Evolutionary conservation across 306 rosid genomes (phyloP), one percentile per base, ranked within the genome.

Genomic region (Rosa persica): DNA sequence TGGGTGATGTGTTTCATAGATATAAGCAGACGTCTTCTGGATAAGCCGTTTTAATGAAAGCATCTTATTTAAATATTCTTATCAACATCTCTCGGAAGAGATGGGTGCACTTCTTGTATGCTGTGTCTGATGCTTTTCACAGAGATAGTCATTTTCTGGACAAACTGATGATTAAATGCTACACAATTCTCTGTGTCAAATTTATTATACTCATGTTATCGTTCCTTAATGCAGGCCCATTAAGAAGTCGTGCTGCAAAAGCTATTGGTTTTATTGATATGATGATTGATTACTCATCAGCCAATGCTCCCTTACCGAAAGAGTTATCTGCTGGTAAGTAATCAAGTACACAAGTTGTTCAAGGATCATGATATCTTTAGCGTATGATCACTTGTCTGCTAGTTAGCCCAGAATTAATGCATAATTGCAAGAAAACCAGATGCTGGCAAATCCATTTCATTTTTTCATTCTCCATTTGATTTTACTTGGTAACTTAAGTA

Each of bases 181-280:
- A 30, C 66, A 12, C 23, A n/a, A 30, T 51, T 36, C 34, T 36
- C 48, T 52, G 15, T 3, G 42, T 74, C 55, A 43, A 39, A 23
- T 52, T 38, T 55, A 30, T 38, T 13, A 16, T 73, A 30, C 15
- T 72, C 5, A 68, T 68, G 52, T 38, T 70, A 3, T 25, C n/a
- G 40, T 46, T 40, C 51, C 54, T 65, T 19, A 27, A 8, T 38
- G 60, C 82, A 94, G 98, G 98, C 57, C 98, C 98, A 17, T 81
- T 94, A 11, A 87, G 98, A 85, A 94, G 98, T 74, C 98, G 98
- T 67, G 98, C 98, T 2, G 98, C 98, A 12, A 94, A 94, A 88
- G 97, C 98, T 62, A 94, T 94, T 22, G 98, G 97, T 23, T 92
- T 92, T 80, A 92, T 94, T 12, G 98, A 94, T 49, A 90, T 82